A percentile compares a stretch with the other conserved stretches of the same genome.
Evolutionary conservation across 139 green algal species (phyloP).

Genomic region (Coelastrella sp.): DNA sequence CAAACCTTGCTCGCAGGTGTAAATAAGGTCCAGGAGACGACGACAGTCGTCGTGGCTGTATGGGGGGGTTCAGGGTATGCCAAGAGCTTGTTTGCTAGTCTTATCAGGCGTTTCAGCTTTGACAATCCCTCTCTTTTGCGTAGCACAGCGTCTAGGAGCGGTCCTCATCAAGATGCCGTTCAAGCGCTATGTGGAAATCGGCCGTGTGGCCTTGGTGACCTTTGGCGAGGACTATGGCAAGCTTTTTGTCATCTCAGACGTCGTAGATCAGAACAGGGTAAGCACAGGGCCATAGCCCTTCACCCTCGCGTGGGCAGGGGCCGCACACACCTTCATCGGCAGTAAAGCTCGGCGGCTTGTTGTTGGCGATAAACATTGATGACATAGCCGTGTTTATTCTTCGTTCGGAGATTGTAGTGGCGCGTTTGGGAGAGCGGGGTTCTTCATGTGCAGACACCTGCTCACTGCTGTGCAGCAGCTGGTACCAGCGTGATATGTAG

Average conservation of each 20-base stretch:
- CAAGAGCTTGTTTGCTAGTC: no score
- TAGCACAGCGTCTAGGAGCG: not conserved
- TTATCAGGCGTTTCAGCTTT: not conserved
- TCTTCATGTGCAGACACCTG: no score
- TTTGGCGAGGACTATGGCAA: constrained; percentile 88
- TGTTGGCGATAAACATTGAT: not conserved
- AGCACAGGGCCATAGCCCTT: not conserved
- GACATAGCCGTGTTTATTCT: no score
- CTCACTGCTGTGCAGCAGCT: no score
- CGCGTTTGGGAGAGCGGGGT: no score
- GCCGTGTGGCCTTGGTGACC: constrained; percentile 95
- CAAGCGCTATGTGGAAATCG: constrained; percentile 94
- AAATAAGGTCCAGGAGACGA: no score
- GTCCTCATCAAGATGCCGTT: constrained; percentile 83
- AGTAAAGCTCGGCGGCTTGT: constrained; percentile 34
- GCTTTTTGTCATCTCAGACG: constrained; percentile 88
- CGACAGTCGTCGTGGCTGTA: no score
- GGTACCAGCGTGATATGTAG: no score
- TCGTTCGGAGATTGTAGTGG: no score
- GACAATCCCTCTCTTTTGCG: not conserved
- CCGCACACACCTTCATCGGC: constrained; percentile 12
- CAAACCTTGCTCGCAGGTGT: no score
- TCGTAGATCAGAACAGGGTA: constrained; percentile 97
- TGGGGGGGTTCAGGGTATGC: no score
- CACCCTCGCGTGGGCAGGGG: not conserved